These are phyloP conservation scores for Avena sativa DNA, from an alignment of 176 grass and related monocot genomes.

Conservation along the genomic window DNA sequence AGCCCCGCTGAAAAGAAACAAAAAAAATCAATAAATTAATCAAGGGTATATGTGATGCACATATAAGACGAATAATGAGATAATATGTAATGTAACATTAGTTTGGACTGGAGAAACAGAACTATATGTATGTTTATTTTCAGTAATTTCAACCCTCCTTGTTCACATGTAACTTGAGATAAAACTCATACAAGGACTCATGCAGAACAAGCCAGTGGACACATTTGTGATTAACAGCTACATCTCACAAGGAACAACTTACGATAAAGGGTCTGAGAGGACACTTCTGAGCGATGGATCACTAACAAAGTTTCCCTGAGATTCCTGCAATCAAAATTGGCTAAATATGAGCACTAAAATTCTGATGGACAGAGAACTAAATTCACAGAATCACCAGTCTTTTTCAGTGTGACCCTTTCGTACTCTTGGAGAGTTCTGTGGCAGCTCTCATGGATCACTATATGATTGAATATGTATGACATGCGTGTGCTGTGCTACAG, in stretches of 20 bases:
- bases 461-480: constrained; percentile 2
- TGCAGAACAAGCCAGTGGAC: not conserved
- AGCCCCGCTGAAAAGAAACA: constrained; percentile 53
- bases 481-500: not conserved
- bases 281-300: constrained; percentile 81
- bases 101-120: not conserved
- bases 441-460: constrained; percentile 2
- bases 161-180: constrained; percentile 4
- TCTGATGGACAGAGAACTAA: not conserved
- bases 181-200: not conserved
- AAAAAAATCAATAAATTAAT: constrained; percentile 1
- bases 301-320: constrained; percentile 52
- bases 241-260: constrained; percentile 47
- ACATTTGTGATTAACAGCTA: constrained; percentile 10
- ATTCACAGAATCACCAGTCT: not conserved
- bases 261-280: constrained; percentile 87
- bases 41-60: not conserved
- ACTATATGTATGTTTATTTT: not conserved
- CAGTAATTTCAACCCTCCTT: not conserved
- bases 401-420: not conserved
- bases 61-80: not conserved
- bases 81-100: constrained; percentile 10
- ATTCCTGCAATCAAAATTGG: constrained; percentile 55
- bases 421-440: not conserved
- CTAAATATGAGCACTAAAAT: constrained; percentile 17